Evolutionary conservation across 768 basidiomycete genomes (phyloP).

Genomic region (Wakefieldia striispora): DNA sequence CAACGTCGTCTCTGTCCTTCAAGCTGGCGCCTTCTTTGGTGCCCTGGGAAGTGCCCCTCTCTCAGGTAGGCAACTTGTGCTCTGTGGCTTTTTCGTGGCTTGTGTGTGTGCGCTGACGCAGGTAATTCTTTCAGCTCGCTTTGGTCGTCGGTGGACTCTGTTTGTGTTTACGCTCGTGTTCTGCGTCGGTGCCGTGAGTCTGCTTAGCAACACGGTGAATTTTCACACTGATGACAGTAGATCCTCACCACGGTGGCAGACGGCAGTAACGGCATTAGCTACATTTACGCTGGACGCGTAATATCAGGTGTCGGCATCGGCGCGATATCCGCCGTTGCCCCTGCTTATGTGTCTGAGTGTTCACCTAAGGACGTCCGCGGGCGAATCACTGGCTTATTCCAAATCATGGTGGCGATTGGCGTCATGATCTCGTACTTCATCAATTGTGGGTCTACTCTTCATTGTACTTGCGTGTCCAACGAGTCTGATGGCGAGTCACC

Average conservation of each 20-base stretch:
- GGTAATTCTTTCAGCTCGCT: conserved; percentile 39
- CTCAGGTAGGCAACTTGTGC: conserved; percentile 55
- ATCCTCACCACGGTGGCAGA: conserved; percentile 69
- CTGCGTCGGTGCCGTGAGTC: conserved; percentile 61
- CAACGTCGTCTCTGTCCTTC: conserved; percentile 84
- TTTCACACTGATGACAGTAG: conserved; percentile 31
- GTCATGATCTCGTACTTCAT: conserved; percentile 86
- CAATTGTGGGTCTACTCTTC: conserved; percentile 51
- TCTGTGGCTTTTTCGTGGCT: neutral
- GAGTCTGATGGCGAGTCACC: neutral
- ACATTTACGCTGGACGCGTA: conserved; percentile 81
- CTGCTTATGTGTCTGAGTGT: conserved; percentile 85
- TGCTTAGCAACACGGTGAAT: conserved; percentile 21
- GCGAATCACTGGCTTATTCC: conserved; percentile 82
- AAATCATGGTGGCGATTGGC: conserved; percentile 80
- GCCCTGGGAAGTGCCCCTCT: conserved; percentile 71
- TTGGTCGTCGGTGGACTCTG: conserved; percentile 68
- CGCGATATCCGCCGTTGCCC: conserved; percentile 79
- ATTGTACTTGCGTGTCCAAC: conserved; percentile 4
- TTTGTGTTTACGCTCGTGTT: conserved; percentile 63
- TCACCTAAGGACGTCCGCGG: conserved; percentile 85
- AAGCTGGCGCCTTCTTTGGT: conserved; percentile 88
- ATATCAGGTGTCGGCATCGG: conserved; percentile 81
- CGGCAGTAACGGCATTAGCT: conserved; percentile 51
- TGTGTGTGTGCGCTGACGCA: neutral